Evolutionary conservation across 768 basidiomycete species (phyloP), one percentile per base, ranked within the genome.

Genomic region (Boletus pseudo-olivaceus): DNA sequence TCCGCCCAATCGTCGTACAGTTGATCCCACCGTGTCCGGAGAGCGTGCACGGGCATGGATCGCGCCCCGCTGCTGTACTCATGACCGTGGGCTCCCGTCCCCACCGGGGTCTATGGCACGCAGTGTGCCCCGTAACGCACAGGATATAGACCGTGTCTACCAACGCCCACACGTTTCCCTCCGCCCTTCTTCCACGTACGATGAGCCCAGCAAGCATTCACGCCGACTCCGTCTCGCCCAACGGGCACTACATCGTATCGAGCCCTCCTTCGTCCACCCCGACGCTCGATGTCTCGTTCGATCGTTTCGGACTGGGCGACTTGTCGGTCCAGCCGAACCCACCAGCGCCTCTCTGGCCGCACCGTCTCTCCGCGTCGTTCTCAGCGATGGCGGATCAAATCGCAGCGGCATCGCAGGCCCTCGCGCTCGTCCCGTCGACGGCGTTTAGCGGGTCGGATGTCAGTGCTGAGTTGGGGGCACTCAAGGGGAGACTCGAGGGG

Each of bases 381-480:
- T 64, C 68, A 12, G 65, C 71, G 26, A 73, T 77, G 61, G 73
- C 75, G 4, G 67, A 70, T 27, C 73, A 77, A 62, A 75, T 77
- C 49, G 63, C 65, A n/a, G 68, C 69, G 1, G 72, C 76, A n/a
- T 73, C 73, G 12, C 72, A 72, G 37, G 73, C 72, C 14, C 67
- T 76, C 37, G 66, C 72, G 8, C 59, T 62, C 26, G 61, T 67
- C 12, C 69, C 66, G 9, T 41, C 64, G 34, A 55, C 65, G 5
- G 57, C 63, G 8, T 64, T 55, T 44, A 65, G 53, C 38, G 56
- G 57, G 52, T 48, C 49, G 7, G 64, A 62, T 26, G 12, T 46
- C 41, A 7, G 48, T 14, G 38, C 48, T 0, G 55, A 62, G 33
- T 37, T 72, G 35, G 56, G 50, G 4, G 47, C 43, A 12, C 61